Base-by-base conservation (phyloP, 2,329 filamentous ascomycete genomes). In the Ascochyta clinopodiicola region DNA sequence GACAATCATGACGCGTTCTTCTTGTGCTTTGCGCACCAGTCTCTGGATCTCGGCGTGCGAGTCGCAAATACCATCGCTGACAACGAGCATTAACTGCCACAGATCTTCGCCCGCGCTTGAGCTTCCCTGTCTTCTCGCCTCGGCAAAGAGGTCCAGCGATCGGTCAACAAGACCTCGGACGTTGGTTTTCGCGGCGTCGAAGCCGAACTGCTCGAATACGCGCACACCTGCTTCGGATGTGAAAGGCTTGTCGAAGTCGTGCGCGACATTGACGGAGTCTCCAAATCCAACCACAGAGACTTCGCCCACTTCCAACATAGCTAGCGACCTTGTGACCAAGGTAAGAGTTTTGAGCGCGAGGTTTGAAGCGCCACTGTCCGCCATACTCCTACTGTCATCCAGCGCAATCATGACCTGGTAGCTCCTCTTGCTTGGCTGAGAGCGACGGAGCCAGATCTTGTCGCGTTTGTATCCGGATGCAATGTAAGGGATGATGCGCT, bases 371-470 rank as follows among this genome's bases (percentile, higher is more conserved):
- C 86, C 84, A 22, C 84, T 86, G 72, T 96, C 92, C 15, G 90
- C 88, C 95, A 99, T 99, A 57, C 88, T 92, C 75, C 90, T 91
- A 68, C 89, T 94, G 80, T 99, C 95, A 75, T 99, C 95, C 34
- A 99, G 92, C 35, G 95, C 96, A 44, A 99, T 88, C 80, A 99
- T 87, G 75, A 99, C 96, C 77, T 99, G 96, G 78, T 99, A 99
- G 53, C 88, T 89, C 36, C 96, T 89, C 78, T 98, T 98, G 34
- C 89, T 94, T 1, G 96, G 96, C 44, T 96, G 87, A 31, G 87
- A 89, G 51, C 96, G 88, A 13, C 96, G 90, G 89, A 99, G 96
- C 95, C 95, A 99, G 78, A 99, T 99, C 82, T 99, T 99, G 84
- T 99, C 95, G 57, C 95, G 91, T 82, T 97, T 98, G 84, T 97